Evolutionary conservation across 2,329 filamentous ascomycete genomes (phyloP), one percentile per base, ranked within the genome.

Genomic region (Chaetomiaceae sp.): DNA sequence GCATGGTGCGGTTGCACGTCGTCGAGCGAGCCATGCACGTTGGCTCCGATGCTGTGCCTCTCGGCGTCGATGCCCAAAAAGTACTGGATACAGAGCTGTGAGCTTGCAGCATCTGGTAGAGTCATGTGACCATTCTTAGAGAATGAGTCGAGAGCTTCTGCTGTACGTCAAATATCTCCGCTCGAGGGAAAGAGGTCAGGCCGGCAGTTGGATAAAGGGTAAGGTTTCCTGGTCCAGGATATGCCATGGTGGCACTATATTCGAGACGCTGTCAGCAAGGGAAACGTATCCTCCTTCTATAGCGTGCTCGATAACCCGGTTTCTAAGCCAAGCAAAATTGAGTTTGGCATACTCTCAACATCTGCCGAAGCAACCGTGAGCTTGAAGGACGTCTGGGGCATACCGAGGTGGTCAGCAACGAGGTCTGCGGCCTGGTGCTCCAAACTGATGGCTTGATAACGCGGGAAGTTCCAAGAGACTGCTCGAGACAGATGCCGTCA

Each of bases 1-100:
- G 27, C 31, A 31, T 25, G 44, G 44, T 47, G 33, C 19, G 44
- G 44, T 47, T 38, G 44, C 44, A 47, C 44, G 6, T n/a, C n/a
- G n/a, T n/a, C n/a, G n/a, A n/a, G n/a, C n/a, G n/a, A n/a, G n/a
- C 25, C 29, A 34, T 15, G 19, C 25, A 20, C 25, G 31, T 9
- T 31, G 4, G 2, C 23, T 3, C 17, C 7, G 9, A 6, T 1
- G 42, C 27, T 20, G 11, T 37, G 20, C 37, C 11, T 12, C 15
- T 27, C 25, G 25, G 25, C 6, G 6, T 27, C 25, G 9, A 27
- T 9, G 25, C 25, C 25, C 25, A 27, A 9, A 27, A 5, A 6
- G 9, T 27, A 5, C 9, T 5, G 25, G 6, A 27, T 27, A 9
- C 25, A 27, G 25, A 27, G 25, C 25, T 9, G 9, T 27, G 25